These are phyloP conservation scores for Cyclotella sp. DNA, from an alignment of 108 stramenopile genomes.

Conservation along the genomic window DNA sequence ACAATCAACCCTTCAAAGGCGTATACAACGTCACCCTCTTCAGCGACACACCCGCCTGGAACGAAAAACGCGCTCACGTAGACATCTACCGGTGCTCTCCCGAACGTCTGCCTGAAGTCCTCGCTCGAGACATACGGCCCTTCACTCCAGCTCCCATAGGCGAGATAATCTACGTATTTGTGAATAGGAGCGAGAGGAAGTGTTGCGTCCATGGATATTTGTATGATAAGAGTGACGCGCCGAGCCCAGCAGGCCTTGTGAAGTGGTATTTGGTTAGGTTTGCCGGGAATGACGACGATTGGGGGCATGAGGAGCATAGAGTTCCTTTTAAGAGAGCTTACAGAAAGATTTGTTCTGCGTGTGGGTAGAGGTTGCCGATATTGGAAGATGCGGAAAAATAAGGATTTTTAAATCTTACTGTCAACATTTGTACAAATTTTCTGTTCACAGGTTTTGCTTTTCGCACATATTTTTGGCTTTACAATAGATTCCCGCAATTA, in stretches of 20 bases:
- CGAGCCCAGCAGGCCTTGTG: background rate
- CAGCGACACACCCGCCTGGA: constrained; percentile 21
- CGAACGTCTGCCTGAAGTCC: constrained; percentile 4
- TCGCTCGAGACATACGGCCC: constrained; percentile 14
- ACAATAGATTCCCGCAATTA: too few relatives aligned
- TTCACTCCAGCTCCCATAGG: constrained; percentile 15
- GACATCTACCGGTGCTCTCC: constrained; percentile 11
- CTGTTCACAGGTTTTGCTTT: too few relatives aligned
- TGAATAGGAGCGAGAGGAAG: constrained; percentile 10
- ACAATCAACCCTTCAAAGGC: constrained; percentile 14
- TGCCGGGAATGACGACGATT: background rate
- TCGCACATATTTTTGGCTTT: too few relatives aligned
- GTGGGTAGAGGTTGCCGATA: too few relatives aligned
- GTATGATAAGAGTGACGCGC: background rate
- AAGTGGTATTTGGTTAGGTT: constrained; percentile 8
- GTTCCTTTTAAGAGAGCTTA: constrained; percentile 5
- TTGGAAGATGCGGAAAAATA: too few relatives aligned
- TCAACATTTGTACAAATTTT: too few relatives aligned
- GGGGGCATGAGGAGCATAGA: constrained; percentile 5
- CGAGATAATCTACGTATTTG: constrained; percentile 7
- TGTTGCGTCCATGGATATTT: constrained; percentile 18
- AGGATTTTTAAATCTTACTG: too few relatives aligned
- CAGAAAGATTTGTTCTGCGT: background rate
- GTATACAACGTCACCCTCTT: constrained; percentile 6
- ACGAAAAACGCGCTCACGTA: background rate